Conservation (phyloP, 192 early-diverging fungal species). For the Cetraspora pellucida region DNA sequence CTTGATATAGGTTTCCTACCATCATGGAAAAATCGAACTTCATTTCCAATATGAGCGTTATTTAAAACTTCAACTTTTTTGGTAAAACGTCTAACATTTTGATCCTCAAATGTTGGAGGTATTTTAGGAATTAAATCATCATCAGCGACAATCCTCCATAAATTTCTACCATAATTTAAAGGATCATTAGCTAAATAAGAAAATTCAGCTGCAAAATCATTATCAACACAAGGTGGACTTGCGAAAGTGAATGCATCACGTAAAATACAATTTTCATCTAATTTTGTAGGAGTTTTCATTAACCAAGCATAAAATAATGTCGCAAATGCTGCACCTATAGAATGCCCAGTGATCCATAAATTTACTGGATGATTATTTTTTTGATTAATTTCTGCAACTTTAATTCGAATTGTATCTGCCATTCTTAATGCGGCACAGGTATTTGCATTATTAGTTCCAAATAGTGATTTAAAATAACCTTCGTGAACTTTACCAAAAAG, state of each 20-base stretch:
- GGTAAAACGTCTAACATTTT: constrained; percentile 12
- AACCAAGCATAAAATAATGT: constrained; percentile 47
- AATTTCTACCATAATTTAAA: constrained; percentile 24
- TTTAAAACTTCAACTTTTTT: not conserved
- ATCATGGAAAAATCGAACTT: constrained; percentile 10
- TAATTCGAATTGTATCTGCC: constrained; percentile 40
- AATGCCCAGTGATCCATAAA: constrained; percentile 59
- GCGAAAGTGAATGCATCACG: constrained; percentile 50
- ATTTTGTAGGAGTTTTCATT: constrained; percentile 39
- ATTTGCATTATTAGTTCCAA: constrained; percentile 36
- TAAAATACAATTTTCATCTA: constrained; percentile 9
- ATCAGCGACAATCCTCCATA: constrained; percentile 53
- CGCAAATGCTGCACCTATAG: constrained; percentile 52
- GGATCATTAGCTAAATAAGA: constrained; percentile 36
- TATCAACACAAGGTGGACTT: constrained; percentile 50
- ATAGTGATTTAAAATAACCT: constrained; percentile 54
- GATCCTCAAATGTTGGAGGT: constrained; percentile 44
- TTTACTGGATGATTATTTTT: constrained; percentile 42
- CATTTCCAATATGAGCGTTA: constrained; percentile 15
- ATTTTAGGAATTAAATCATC: constrained; percentile 48
- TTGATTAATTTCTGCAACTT: constrained; percentile 20
- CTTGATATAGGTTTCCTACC: not conserved
- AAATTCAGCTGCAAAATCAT: constrained; percentile 50
- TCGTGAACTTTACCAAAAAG: constrained; percentile 56
- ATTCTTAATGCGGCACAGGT: constrained; percentile 45